These are phyloP conservation scores for Mycena olivaceomarginata DNA, from an alignment of 768 basidiomycete genomes.

Conservation along the genomic window DNA sequence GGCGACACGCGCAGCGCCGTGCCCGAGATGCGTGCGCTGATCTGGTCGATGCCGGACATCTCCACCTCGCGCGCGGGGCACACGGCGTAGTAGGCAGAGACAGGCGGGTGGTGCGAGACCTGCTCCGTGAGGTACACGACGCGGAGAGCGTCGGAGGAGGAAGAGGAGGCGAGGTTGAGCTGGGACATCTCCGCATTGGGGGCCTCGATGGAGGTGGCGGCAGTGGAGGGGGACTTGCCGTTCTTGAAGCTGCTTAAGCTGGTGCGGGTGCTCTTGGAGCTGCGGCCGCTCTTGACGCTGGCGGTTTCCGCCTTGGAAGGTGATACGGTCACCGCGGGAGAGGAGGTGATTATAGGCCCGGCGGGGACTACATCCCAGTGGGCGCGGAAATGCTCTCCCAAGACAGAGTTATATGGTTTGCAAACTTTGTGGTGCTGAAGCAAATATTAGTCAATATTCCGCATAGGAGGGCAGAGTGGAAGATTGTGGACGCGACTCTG, in stretches of 20 bases:
- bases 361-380: slow-evolving; percentile 88
- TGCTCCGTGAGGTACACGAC: slow-evolving; percentile 94
- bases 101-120: slow-evolving; percentile 97
- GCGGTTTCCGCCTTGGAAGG: slow-evolving; percentile 70
- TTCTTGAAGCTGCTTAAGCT: slow-evolving; percentile 71
- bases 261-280: slow-evolving; percentile 77
- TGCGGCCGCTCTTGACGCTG: slow-evolving; percentile 76
- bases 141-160: slow-evolving; percentile 68
- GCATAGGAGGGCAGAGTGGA: not conserved
- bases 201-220: slow-evolving; percentile 71
- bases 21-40: slow-evolving; percentile 93
- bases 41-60: slow-evolving; percentile 92
- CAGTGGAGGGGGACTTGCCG: slow-evolving; percentile 72
- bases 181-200: slow-evolving; percentile 75
- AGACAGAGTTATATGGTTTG: slow-evolving; percentile 94
- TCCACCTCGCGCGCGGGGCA: slow-evolving; percentile 87
- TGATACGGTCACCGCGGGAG: slow-evolving; percentile 39
- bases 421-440: slow-evolving; percentile 91
- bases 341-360: slow-evolving; percentile 49
- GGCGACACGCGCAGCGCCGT: slow-evolving; percentile 90
- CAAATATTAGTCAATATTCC: not conserved
- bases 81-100: slow-evolving; percentile 88
- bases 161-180: slow-evolving; percentile 67
- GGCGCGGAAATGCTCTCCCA: slow-evolving; percentile 92
- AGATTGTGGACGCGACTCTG: not conserved